Evolutionary conservation across 2,329 filamentous ascomycete species (phyloP), one percentile per base, ranked within the genome.

Genomic region (Epichloe uncinata): DNA sequence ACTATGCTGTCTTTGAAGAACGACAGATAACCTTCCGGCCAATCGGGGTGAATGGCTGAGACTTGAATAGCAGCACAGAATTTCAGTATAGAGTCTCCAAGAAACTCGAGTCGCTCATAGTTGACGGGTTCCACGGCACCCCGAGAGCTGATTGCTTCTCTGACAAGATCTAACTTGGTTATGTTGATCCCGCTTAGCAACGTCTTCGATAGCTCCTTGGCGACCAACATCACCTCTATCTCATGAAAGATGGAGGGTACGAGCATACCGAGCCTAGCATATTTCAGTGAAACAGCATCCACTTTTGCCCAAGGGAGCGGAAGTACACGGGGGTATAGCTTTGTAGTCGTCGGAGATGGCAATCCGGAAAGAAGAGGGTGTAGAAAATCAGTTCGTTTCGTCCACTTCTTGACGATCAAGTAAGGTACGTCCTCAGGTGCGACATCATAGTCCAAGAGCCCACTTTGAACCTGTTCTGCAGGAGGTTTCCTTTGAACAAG

Each of bases 1-100:
- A 96, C 81, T 1, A 87, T 72, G 0, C 71, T 73, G 52, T 84
- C 80, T 57, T 90, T 90, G 53, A 75, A 75, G 2, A 69, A 66
- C 0, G 83, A 82, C 0, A 97, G 73, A 53, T 82, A 84, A 0
- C 85, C 82, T 65, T 96, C 91, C 1, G 87, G 87, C 74, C 79
- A 88, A 4, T 73, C 66, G 0, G 77, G 77, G 53, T 89, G 61
- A 20, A 72, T 64, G 0, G 73, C 72, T 16, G 71, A 69, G 3
- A 90, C 72, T 50, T 88, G 82, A 1, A 87, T 63, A 0, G 81
- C 79, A 0, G 84, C 74, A 44, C 78, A 79, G 50, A 84, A 78
- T 59, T 97, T 97, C 37, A 97, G 72, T 2, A 95, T 72, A 0
- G 81, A 81, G 59, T 97, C 91, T 0, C 93, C 93, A 0, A 96